These are phyloP conservation scores for Erodium texanum DNA, from an alignment of 441 rosid species.

Conservation along the genomic window DNA sequence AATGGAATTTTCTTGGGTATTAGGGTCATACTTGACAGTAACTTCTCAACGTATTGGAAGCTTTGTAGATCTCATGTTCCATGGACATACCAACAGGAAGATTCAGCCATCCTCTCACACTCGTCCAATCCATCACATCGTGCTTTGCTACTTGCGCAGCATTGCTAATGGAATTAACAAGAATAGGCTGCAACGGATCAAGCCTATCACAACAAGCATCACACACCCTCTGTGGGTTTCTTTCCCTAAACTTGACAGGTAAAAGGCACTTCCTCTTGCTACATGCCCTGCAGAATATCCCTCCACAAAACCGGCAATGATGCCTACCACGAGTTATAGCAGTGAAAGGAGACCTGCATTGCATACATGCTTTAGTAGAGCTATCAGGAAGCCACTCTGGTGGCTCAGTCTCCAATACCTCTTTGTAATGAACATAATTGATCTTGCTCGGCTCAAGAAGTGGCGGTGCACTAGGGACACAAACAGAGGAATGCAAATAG, in stretches of 20 bases:
- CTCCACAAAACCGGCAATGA: slow-evolving; percentile 96
- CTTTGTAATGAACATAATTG: slow-evolving; percentile 42
- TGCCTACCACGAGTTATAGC: slow-evolving; percentile 84
- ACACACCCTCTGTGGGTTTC: slow-evolving; percentile 91
- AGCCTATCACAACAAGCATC: slow-evolving; percentile 92
- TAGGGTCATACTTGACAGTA: slow-evolving; percentile 56
- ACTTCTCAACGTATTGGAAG: slow-evolving; percentile 67
- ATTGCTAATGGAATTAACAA: slow-evolving; percentile 74
- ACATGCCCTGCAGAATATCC: slow-evolving; percentile 74
- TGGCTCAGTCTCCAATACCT: slow-evolving; percentile 75
- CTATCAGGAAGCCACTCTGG: slow-evolving; percentile 97
- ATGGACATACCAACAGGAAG: slow-evolving; percentile 84
- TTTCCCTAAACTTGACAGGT: slow-evolving; percentile 73
- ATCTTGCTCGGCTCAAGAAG: slow-evolving; percentile 55
- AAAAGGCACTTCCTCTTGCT: slow-evolving; percentile 74
- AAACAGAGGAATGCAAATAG: slow-evolving; percentile 72
- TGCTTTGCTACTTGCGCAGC: slow-evolving; percentile 90
- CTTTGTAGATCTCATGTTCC: slow-evolving; percentile 96
- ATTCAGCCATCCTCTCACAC: slow-evolving; percentile 86
- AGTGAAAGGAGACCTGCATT: slow-evolving; percentile 69
- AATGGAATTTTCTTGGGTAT: neutral
- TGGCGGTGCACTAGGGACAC: slow-evolving; percentile 94
- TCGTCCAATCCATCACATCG: slow-evolving; percentile 92
- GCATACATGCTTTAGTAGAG: slow-evolving; percentile 65
- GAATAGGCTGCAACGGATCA: slow-evolving; percentile 78